Evolutionary conservation across 768 basidiomycete genomes (phyloP).

Genomic region (Rhodocollybia butyracea): DNA sequence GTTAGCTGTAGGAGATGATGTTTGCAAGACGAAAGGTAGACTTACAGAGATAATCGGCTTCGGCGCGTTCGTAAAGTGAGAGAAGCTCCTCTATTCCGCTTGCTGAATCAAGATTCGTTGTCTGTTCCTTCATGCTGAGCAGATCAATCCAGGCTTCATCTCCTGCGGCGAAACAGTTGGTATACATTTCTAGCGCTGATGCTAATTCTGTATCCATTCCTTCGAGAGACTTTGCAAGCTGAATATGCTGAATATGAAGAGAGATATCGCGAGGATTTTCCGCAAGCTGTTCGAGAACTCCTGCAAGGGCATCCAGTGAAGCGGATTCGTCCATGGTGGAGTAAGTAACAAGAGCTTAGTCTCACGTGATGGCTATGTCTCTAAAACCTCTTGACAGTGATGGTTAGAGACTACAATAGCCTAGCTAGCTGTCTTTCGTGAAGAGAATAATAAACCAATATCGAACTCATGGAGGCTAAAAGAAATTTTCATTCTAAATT

Average conservation of each 20-base stretch:
- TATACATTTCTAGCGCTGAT: slow-evolving; percentile 64
- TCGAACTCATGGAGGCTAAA: no score
- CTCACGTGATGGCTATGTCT: no score
- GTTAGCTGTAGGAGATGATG: slow-evolving; percentile 12
- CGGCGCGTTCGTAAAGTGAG: slow-evolving; percentile 61
- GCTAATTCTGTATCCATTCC: slow-evolving; percentile 58
- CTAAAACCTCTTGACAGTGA: no score
- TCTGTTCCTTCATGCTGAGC: slow-evolving; percentile 49
- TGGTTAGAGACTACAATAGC: no score
- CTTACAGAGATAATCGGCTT: slow-evolving; percentile 79
- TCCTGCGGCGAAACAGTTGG: slow-evolving; percentile 57
- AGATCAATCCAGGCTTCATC: slow-evolving; percentile 77
- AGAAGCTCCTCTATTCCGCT: slow-evolving; percentile 55
- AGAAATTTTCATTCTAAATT: no score
- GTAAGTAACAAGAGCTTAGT: no score
- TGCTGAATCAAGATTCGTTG: slow-evolving; percentile 47
- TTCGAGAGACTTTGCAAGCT: slow-evolving; percentile 49
- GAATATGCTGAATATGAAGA: slow-evolving; percentile 67
- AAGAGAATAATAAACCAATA: no score
- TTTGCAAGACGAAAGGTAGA: slow-evolving; percentile 13
- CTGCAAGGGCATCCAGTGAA: slow-evolving; percentile 61
- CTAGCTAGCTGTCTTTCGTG: no score
- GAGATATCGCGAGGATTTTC: slow-evolving; percentile 58
- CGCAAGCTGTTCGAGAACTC: slow-evolving; percentile 55
- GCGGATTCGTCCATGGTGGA: slow-evolving; percentile 52